Base-by-base conservation (phyloP, 108 stramenopile species). In the Skeletonema menzelii region DNA sequence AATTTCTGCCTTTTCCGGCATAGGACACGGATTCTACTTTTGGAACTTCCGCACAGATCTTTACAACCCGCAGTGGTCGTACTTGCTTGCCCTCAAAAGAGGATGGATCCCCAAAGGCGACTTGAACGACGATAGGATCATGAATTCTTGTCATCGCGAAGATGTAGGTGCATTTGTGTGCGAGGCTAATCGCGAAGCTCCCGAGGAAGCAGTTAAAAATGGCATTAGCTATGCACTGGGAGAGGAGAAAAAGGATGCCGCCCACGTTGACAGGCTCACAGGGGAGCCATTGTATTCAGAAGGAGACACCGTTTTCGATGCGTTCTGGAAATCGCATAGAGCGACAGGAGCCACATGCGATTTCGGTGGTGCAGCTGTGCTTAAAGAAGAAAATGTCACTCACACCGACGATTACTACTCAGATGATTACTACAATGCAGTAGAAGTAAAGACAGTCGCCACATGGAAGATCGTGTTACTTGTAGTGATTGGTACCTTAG, bases 41-140 rank as follows among this genome's bases (percentile, higher is more conserved):
- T 96, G 95, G 97, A 97, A 96, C 70, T 97, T 95, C 75, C 82
- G 91, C 34, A 97, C 95, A 0, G 97, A 97, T 71, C 59, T 96
- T 15, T 83, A 91, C 40, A 92, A 95, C 58, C 88, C 89, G 7
- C 75, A 82, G 24, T 96, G 95, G 95, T 87, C 88, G n/a, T 92
- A 90, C 63, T 85, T 91, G 84, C 34, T 67, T 27, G 95, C 92
- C 2, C 56, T 90, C 60, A 85, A 94, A 22, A 40, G 80, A 17
- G 93, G 93, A 26, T 92, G 91, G 93, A 91, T 94, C 67, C 86
- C 93, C 11, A 75, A 78, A 34, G 88, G 88, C 5, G 84, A 87
- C 63, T 58, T 91, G 61, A 87, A 87, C 35, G 81, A 82, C 55
- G 83, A 83, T 17, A 58, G 64, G 22, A 86, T 94, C 59, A 56